phyloP scores from a whole-genome alignment of 768 basidiomycete genomes.

The Mycena epipterygia region DNA sequence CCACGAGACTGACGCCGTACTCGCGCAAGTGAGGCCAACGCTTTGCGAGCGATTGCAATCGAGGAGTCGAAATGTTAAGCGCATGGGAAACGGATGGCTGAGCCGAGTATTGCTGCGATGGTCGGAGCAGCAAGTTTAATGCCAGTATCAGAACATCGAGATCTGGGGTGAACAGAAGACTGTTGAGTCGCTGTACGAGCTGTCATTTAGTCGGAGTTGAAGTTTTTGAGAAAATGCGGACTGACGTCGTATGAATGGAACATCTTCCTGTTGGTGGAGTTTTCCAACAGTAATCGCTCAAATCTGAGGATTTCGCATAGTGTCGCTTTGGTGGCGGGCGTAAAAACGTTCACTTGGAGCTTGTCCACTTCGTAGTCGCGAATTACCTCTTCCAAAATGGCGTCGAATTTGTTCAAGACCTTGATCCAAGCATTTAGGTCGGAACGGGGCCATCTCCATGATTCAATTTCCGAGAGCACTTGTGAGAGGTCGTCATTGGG shows the following conservation, averaged over 20 bases:
- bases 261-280: slow-evolving; percentile 97
- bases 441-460: slow-evolving; percentile 96
- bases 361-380: slow-evolving; percentile 89
- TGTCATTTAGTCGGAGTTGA: slow-evolving; percentile 23
- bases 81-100: slow-evolving; percentile 88
- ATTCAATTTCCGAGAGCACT: slow-evolving; percentile 76
- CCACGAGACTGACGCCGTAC: slow-evolving; percentile 80
- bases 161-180: slow-evolving; percentile 89
- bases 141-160: slow-evolving; percentile 88
- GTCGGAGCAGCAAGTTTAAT: slow-evolving; percentile 89
- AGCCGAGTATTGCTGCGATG: slow-evolving; percentile 94
- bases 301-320: slow-evolving; percentile 90
- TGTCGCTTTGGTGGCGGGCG: slow-evolving; percentile 77
- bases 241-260: slow-evolving; percentile 97
- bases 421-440: slow-evolving; percentile 98
- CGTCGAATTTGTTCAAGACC: slow-evolving; percentile 96
- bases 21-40: slow-evolving; percentile 89
- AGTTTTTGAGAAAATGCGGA: slow-evolving; percentile 38
- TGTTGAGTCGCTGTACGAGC: slow-evolving; percentile 82
- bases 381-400: slow-evolving; percentile 86
- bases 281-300: slow-evolving; percentile 91
- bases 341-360: slow-evolving; percentile 85
- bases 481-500: slow-evolving; percentile 79
- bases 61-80: slow-evolving; percentile 84
- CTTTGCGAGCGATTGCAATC: slow-evolving; percentile 86